Evolutionary conservation across 1,284 basidiomycete genomes (phyloP), one percentile per base, ranked within the genome.

Genomic region (Salmacisia buchloeana): DNA sequence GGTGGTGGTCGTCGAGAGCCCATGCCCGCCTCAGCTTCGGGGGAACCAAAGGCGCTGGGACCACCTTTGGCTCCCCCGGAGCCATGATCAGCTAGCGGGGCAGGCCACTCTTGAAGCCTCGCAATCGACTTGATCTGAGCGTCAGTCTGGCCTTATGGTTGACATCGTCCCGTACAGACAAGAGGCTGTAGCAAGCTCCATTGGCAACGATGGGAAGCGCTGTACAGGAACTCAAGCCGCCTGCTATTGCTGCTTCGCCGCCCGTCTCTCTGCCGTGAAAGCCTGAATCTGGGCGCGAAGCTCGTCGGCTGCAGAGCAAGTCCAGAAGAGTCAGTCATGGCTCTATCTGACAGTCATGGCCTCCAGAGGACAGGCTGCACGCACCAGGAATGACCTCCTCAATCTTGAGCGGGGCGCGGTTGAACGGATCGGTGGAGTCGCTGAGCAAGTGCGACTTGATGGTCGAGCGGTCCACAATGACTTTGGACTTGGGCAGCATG

Each of bases 391-490:
- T 12, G 6, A 82, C 75, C 35, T 82, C 80, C 29, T 82, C 81
- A 54, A 81, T 76, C 60, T 80, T 80, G 60, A 82, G 69, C 36
- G 81, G 80, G 59, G 71, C 71, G 21, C 81, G 75, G 61, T 82
- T 82, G 71, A 82, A 82, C 18, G 81, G 81, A 62, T 82, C 81
- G 63, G 88, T 91, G 21, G 88, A 83, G 77, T 97, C 94, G 1
- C 92, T 94, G 27, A 98, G 82, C 52, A 98, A 82, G 78, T 94
- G 92, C 1, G 92, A 90, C 77, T 97, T 96, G 83, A 99, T 98
- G 1, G 94, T 98, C 0, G 89, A 85, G 41, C 90, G 86, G 80
- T 99, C 96, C 54, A 99, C 81, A 31, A 90, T 85, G 0, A 87
- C 83, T 61, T 84, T 85, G 1, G 93, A 97, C 0, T 89, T 87